Base-by-base conservation (phyloP, 106 monocot genomes). In the Acanthochlamys bracteata region DNA sequence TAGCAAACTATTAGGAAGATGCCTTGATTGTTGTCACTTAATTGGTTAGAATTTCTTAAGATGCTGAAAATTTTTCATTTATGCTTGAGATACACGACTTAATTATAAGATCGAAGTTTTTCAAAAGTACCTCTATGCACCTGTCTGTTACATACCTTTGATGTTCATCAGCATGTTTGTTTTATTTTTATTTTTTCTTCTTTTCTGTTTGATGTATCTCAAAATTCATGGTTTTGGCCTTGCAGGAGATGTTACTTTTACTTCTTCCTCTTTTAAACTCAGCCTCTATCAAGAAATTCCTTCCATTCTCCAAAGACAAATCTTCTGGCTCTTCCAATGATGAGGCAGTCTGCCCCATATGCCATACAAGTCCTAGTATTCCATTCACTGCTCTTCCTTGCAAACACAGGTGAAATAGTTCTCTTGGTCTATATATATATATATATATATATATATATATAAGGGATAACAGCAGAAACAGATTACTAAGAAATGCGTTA, bases 231-330 rank as follows among this genome's bases (percentile, higher is more conserved):
- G 12, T 14, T 58, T 56, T 41, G 33, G 42, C 17, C 57, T 7
- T 75, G 20, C 91, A 98, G 90, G 96, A 98, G 67, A 91, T 98
- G 91, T 71, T 98, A 67, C 83, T 98, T 74, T 79, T 98, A 69
- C 88, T 98, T 78, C 91, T 98, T 63, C 96, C 96, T 19, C 88
- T 98, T 61, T 70, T 98, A 24, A 91, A 98, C 66, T 98, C 96
- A 26, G 80, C 80, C 7, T 88, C 88, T 7, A 63, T 98, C 33
- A 98, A 73, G 67, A 91, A 78, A 63, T 72, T 90, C 70, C 80
- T 76, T 16, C 91, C 96, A 39, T 98, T 91, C 66, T 84, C 91
- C 14, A 98, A 88, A 64, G 84, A 83, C 66, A 91, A 88, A 64
- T 74, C 83, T 43, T 60, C 74, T 65, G 80, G 74, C 60, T 81